Percentiles rank a stretch among this genome's conserved stretches.
Evolutionary conservation across 2,329 filamentous ascomycete genomes (phyloP).

Genomic region (Parastagonospora avenae): DNA sequence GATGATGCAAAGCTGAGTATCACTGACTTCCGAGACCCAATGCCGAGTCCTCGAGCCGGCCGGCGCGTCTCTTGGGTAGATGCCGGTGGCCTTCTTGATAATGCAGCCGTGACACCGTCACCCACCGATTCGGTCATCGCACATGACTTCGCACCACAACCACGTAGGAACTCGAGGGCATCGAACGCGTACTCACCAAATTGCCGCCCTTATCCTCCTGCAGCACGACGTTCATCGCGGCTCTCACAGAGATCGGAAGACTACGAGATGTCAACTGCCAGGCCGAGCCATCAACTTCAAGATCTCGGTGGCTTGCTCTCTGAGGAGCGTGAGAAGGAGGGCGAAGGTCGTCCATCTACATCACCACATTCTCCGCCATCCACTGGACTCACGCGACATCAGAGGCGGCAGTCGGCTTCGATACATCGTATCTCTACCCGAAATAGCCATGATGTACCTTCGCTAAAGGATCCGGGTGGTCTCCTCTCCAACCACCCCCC

Average conservation of each 20-base stretch:
- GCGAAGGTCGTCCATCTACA: constrained; percentile 12
- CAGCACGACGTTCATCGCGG: constrained; percentile 37
- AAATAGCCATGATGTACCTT: constrained; percentile 29
- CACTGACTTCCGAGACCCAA: constrained; percentile 37
- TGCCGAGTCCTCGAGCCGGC: constrained; percentile 42
- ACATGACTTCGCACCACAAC: constrained; percentile 50
- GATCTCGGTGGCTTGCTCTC: constrained; percentile 33
- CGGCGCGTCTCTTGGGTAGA: constrained; percentile 81
- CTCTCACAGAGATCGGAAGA: constrained; percentile 44
- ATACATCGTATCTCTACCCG: constrained; percentile 28
- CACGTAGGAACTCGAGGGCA: constrained; percentile 37
- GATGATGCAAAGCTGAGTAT: constrained; percentile 28
- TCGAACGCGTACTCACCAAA: constrained; percentile 31
- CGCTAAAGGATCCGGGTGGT: constrained; percentile 38
- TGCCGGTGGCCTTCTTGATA: constrained; percentile 75
- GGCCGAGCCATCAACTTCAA: constrained; percentile 28
- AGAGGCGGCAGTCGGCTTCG: constrained; percentile 9
- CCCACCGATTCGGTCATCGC: constrained; percentile 44
- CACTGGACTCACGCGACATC: constrained; percentile 10
- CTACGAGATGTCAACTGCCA: constrained; percentile 31
- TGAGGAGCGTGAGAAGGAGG: constrained; percentile 29
- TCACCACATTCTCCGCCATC: constrained; percentile 23
- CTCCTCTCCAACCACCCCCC: constrained; percentile 23
- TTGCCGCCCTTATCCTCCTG: constrained; percentile 29
- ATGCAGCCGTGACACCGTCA: constrained; percentile 35